phyloP scores from a whole-genome alignment of 208 protist genomes.

The Porcisia hertigi region DNA sequence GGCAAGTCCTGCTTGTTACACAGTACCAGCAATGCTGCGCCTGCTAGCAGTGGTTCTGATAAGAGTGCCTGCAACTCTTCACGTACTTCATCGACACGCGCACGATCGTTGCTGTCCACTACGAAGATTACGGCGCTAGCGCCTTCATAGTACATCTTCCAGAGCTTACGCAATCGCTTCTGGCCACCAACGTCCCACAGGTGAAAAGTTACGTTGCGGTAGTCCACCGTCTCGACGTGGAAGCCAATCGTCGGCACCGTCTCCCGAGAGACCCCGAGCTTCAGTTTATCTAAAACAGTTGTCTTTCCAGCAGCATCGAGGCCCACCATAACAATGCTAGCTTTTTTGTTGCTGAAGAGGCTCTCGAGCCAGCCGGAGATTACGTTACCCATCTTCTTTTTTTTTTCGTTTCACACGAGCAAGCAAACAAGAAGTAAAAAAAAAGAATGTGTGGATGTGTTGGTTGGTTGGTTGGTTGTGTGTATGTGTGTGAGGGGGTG shows the following conservation, averaged over 20 bases:
- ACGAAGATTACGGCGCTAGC: constrained; percentile 95
- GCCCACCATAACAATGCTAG: constrained; percentile 94
- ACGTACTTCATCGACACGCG: constrained; percentile 74
- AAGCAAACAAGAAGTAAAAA: background rate
- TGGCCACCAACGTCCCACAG: constrained; percentile 98
- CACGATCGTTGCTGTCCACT: constrained; percentile 92
- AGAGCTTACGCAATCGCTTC: constrained; percentile 94
- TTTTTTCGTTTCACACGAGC: background rate
- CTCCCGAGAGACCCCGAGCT: constrained; percentile 95
- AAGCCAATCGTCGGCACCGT: constrained; percentile 98
- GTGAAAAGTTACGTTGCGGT: constrained; percentile 98
- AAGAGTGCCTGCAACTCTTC: constrained; percentile 84
- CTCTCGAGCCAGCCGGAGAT: constrained; percentile 63
- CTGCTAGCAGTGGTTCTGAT: constrained; percentile 76
- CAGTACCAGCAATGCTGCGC: constrained; percentile 90
- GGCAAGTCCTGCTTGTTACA: constrained; percentile 97
- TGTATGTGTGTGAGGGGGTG: background rate
- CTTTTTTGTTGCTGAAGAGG: constrained; percentile 91
- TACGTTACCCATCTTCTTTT: constrained; percentile 53
- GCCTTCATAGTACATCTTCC: constrained; percentile 97
- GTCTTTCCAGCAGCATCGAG: constrained; percentile 98
- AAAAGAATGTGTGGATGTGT: background rate
- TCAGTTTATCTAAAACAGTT: constrained; percentile 97
- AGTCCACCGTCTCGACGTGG: constrained; percentile 98
- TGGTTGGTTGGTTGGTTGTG: background rate